Conservation (phyloP, 305 asterid genomes). For the Solanum hybrid region DNA sequence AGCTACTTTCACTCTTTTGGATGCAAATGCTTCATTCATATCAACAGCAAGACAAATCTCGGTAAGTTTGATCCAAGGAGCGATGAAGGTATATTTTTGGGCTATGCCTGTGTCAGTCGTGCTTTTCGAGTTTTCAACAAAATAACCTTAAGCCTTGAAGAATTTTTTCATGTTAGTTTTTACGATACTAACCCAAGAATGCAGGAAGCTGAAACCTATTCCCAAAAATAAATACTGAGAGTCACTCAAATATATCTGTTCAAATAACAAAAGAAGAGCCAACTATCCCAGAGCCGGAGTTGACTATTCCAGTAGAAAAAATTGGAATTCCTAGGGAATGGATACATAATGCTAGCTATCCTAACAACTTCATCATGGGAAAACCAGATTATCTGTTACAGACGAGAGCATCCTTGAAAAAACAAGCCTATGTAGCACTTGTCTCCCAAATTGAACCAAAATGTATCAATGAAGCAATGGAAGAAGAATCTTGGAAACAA, state of each 20-base stretch:
- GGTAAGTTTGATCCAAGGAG: background rate
- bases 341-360: background rate
- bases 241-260: no score
- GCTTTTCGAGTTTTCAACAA: background rate
- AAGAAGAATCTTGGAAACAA: background rate
- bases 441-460: background rate
- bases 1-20: background rate
- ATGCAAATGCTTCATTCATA: background rate
- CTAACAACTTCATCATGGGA: background rate
- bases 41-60: background rate
- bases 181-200: background rate
- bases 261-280: no score
- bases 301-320: background rate
- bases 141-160: background rate
- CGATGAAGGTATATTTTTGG: background rate
- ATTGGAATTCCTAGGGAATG: background rate
- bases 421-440: background rate
- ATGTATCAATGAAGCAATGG: background rate
- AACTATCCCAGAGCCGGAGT: background rate
- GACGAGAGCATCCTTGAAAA: background rate
- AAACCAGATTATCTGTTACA: background rate
- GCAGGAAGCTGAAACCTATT: no score
- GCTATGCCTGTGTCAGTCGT: no score
- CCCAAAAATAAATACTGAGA: background rate
- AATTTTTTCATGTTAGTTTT: background rate